Base-by-base conservation (phyloP, 495 filamentous ascomycete genomes). In the Barbatosphaeria neglecta region DNA sequence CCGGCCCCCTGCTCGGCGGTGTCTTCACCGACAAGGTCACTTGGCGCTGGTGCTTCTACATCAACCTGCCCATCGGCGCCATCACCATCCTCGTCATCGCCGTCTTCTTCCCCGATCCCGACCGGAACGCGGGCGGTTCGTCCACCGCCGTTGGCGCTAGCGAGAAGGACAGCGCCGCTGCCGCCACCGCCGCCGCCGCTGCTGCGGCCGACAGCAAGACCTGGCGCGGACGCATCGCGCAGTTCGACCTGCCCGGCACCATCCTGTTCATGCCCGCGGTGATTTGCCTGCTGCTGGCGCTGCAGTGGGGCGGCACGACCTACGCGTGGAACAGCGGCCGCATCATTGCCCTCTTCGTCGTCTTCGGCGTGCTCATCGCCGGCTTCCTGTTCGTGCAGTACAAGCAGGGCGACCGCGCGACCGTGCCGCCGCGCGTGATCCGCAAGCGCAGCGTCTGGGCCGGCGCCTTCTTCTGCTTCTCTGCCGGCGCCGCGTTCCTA, bases 41-140 rank as follows among this genome's bases (percentile, higher is more conserved):
- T 1, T 93, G 87, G 87, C 65, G 87, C 44, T 90, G 86, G 86
- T 90, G 85, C 54, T 89, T 92, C 62, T 88, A 78, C 57, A 85
- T 84, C 62, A 87, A 87, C 52, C 60, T 86, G 5, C 83, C 84
- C 1, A 67, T 90, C 43, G 84, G 86, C 37, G 83, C 69, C 20
- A 59, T 84, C 19, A 81, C 81, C 7, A 66, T 80, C 22, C 24
- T 75, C 3, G 75, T 80, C 45, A 72, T 87, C 43, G 52, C 77
- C n/a, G 52, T 84, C 61, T 73, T 79, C 56, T 68, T 76, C 33
- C 74, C 81, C 3, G 62, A 68, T 37, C 70, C 71, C n/a, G n/a
- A n/a, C n/a, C n/a, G n/a, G n/a, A n/a, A n/a, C n/a, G n/a, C n/a
- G n/a, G n/a, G n/a, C n/a, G n/a, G n/a, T n/a, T n/a, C n/a, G n/a